Base-by-base conservation (phyloP, 805 yeast species). In the Jamesozyma piceae region DNA sequence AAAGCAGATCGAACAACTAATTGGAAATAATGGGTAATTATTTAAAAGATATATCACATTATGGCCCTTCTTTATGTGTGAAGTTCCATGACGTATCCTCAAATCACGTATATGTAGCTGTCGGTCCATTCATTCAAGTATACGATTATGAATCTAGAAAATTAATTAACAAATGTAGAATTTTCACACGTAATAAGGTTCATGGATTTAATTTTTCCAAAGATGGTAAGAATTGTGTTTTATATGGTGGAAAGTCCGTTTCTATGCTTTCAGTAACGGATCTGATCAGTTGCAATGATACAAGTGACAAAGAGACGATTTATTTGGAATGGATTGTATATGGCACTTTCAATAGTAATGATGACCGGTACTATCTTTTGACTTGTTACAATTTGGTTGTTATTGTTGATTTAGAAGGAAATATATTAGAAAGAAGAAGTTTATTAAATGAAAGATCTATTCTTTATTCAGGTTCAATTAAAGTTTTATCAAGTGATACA, bases 381-480 rank as follows among this genome's bases (percentile, higher is more conserved):
- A 85, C 89, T 0, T 86, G 96, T 3, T 96, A 89, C 58, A 89
- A 90, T 63, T 77, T 37, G 51, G 70, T 39, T 45, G 67, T 39
- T 63, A 65, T 47, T 15, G 65, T 35, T 50, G 59, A 49, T 44
- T 41, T 55, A 49, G 29, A 49, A 42, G 49, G 51, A 47, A 47
- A 56, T 43, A 42, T 65, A 1, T 5, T 52, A 4, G 29, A 50
- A 43, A 61, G 50, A 18, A 65, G 59, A 39, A 57, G 64, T 2
- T 48, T 75, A 20, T 75, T 80, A 53, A 72, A 73, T 17, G 94
- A 86, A 62, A 80, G 82, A 49, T 83, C 95, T 1, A 82, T 90
- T 37, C 67, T 92, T 29, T 92, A 92, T 58, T 85, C 95, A 5
- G 98, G 97, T 0, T 71, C 85, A 2, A 74, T 90, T 31, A 70